A percentile compares a stretch with the other conserved stretches of the same genome.
Conservation (phyloP, 768 basidiomycete genomes). For the Hypsizygus marmoreus region DNA sequence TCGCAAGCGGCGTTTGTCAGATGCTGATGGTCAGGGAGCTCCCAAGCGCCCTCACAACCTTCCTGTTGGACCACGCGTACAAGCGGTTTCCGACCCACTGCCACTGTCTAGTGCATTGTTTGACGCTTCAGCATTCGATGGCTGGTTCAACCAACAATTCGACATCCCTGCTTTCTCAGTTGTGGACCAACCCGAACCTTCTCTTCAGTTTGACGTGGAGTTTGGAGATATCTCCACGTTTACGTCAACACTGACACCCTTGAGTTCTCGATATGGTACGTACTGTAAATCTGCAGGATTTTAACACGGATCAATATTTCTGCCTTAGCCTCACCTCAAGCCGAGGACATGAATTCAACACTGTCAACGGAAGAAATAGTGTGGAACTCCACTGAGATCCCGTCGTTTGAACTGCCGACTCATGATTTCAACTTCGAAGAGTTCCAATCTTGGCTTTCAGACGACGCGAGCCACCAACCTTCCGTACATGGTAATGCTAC, state of each 20-base stretch:
- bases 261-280: neutral
- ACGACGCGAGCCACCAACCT: neutral
- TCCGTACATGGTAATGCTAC: neutral
- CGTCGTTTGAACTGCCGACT: neutral
- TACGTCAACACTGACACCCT: constrained; percentile 4
- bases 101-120: constrained; percentile 16
- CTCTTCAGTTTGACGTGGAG: constrained; percentile 31
- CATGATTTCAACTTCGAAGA: neutral
- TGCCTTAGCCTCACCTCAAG: neutral
- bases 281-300: too few species aligned
- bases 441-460: neutral
- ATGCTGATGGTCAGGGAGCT: constrained; percentile 19
- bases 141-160: constrained; percentile 37
- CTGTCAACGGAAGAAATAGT: neutral
- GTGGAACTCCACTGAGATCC: neutral
- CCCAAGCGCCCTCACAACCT: constrained; percentile 30
- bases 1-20: constrained; percentile 41
- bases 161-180: constrained; percentile 26
- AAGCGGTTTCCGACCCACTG: constrained; percentile 31
- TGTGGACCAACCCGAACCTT: constrained; percentile 22
- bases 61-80: constrained; percentile 17
- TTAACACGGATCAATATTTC: neutral
- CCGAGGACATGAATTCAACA: neutral
- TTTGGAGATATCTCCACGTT: constrained; percentile 28
- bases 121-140: constrained; percentile 27